Evolutionary conservation across 2,329 filamentous ascomycete species (phyloP).

Genomic region (Talaromyces sp.): DNA sequence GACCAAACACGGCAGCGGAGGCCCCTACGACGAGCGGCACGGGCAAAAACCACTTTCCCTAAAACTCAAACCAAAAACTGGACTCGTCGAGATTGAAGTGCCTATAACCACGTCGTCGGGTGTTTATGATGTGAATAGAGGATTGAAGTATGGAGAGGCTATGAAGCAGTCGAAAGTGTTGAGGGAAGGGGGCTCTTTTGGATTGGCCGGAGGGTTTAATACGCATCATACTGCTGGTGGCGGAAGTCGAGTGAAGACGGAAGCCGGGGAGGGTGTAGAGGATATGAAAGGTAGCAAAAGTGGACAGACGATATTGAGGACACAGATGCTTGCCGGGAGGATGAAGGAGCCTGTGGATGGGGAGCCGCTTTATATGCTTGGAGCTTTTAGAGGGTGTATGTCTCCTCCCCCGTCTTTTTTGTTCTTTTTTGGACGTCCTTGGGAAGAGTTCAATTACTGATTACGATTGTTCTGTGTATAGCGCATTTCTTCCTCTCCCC

Average conservation of each 20-base stretch:
- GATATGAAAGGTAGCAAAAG: slow-evolving; percentile 23
- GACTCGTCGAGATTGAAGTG: slow-evolving; percentile 89
- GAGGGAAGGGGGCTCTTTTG: slow-evolving; percentile 62
- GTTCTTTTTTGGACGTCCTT: neutral
- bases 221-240: slow-evolving; percentile 36
- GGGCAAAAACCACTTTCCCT: slow-evolving; percentile 62
- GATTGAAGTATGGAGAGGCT: slow-evolving; percentile 74
- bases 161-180: slow-evolving; percentile 52
- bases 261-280: slow-evolving; percentile 25
- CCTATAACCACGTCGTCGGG: slow-evolving; percentile 66
- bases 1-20: slow-evolving; percentile 39
- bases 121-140: slow-evolving; percentile 74
- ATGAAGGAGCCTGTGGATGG: slow-evolving; percentile 64
- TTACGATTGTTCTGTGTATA: slow-evolving; percentile 32
- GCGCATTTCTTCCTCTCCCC: slow-evolving; percentile 64
- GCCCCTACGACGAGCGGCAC: slow-evolving; percentile 56
- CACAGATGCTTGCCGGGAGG: slow-evolving; percentile 81
- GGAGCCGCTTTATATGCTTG: slow-evolving; percentile 77
- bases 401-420: slow-evolving; percentile 18
- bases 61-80: slow-evolving; percentile 73
- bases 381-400: slow-evolving; percentile 78
- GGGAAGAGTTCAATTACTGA: neutral
- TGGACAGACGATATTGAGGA: slow-evolving; percentile 58
- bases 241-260: slow-evolving; percentile 20
- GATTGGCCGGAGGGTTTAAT: slow-evolving; percentile 68